Percentiles rank a stretch among this genome's conserved stretches.
Evolutionary conservation across 1,284 basidiomycete species (phyloP).

Genomic region (Omphalotus olearius): DNA sequence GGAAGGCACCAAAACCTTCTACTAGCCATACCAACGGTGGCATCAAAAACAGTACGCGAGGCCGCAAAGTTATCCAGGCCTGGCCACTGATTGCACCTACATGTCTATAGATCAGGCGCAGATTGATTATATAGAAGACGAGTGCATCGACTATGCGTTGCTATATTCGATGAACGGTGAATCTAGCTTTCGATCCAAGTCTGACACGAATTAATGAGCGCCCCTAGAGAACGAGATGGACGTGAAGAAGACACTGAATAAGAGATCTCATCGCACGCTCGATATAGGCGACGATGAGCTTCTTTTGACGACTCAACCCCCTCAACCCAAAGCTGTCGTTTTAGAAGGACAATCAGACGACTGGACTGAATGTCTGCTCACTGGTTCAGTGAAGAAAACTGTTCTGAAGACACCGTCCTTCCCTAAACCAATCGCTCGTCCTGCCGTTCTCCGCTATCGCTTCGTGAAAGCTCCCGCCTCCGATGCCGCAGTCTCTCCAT

Average conservation of each 20-base stretch:
- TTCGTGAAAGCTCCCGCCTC: conserved; percentile 2
- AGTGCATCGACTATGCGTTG: no score
- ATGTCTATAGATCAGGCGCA: no score
- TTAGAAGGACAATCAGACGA: conserved; percentile 12
- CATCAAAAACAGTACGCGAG: no score
- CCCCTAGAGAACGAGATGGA: not conserved
- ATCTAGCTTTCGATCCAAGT: no score
- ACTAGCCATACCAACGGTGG: no score
- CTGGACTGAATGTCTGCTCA: conserved; percentile 22
- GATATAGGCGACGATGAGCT: conserved; percentile 8
- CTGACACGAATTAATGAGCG: not conserved
- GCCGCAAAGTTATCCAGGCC: no score
- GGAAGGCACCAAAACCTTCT: not conserved
- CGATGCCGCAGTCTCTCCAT: conserved; percentile 2
- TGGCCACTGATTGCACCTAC: no score
- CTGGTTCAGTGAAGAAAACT: conserved; percentile 17
- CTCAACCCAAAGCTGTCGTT: not conserved
- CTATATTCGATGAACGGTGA: not conserved
- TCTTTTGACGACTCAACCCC: conserved; percentile 6
- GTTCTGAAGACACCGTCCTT: conserved; percentile 20
- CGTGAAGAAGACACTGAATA: not conserved
- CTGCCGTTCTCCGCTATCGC: not conserved
- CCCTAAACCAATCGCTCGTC: conserved; percentile 15
- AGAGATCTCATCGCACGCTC: not conserved
- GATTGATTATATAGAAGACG: no score